Percentiles rank a stretch among this genome's conserved stretches.
These are phyloP conservation scores for Phytophthora colocasiae DNA, from an alignment of 352 stramenopile genomes.

Conservation along the genomic window DNA sequence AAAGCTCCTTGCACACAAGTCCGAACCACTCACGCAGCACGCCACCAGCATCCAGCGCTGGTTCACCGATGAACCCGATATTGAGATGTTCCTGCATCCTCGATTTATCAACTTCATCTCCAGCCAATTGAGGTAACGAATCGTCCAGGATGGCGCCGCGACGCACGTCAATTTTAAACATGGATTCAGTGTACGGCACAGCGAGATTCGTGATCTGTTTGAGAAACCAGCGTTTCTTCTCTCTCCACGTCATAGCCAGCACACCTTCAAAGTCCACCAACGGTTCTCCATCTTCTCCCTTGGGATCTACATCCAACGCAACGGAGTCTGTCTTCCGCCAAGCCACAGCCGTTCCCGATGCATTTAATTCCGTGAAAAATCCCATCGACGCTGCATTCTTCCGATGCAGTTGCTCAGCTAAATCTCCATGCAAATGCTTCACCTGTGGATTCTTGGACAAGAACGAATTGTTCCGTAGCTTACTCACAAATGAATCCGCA, in stretches of 20 bases:
- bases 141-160: conserved; percentile 69
- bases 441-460: conserved; percentile 57
- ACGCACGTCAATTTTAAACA: conserved; percentile 69
- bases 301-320: conserved; percentile 51
- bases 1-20: conserved; percentile 78
- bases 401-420: conserved; percentile 74
- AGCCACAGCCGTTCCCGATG: conserved; percentile 48
- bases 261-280: conserved; percentile 70
- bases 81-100: conserved; percentile 74
- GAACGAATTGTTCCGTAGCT: conserved; percentile 69
- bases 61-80: conserved; percentile 76
- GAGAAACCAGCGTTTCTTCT: conserved; percentile 84
- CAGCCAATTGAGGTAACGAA: conserved; percentile 63
- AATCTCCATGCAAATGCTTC: conserved; percentile 48
- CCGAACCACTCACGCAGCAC: conserved; percentile 86
- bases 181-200: conserved; percentile 65
- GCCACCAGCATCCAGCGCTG: conserved; percentile 77
- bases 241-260: conserved; percentile 70
- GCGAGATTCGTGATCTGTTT: conserved; percentile 63
- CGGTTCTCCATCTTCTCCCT: conserved; percentile 31
- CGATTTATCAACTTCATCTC: conserved; percentile 26
- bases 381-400: conserved; percentile 80
- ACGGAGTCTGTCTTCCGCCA: conserved; percentile 65
- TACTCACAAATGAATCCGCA: conserved; percentile 57
- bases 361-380: conserved; percentile 68